phyloP scores from a whole-genome alignment of 768 basidiomycete species.

The Kwoniella sp. region DNA sequence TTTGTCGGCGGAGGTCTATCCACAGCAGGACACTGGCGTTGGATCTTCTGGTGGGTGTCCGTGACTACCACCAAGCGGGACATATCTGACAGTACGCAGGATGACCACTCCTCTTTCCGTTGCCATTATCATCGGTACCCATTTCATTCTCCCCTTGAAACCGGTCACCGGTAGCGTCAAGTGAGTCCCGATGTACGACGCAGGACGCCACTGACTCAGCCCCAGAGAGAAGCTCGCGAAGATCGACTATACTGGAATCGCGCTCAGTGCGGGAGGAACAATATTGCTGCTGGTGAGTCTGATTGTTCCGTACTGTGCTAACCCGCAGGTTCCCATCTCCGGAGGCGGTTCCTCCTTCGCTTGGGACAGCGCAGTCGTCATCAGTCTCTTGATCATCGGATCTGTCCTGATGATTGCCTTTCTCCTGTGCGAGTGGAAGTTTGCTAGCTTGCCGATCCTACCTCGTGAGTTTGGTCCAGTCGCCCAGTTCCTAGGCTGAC shows the following conservation, averaged over 20 bases:
- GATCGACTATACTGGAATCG: slow-evolving; percentile 43
- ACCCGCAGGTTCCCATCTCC: slow-evolving; percentile 28
- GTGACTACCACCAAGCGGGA: background rate
- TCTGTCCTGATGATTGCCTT: slow-evolving; percentile 18
- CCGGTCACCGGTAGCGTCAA: slow-evolving; percentile 26
- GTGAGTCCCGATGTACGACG: background rate
- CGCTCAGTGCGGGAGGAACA: slow-evolving; percentile 29
- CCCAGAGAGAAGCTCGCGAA: slow-evolving; percentile 22
- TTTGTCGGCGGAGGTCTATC: slow-evolving; percentile 38
- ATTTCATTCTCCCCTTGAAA: slow-evolving; percentile 38
- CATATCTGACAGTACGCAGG: background rate
- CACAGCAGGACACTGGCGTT: slow-evolving; percentile 36
- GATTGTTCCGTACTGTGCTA: too few relatives aligned
- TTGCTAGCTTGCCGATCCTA: slow-evolving; percentile 31
- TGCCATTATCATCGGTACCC: slow-evolving; percentile 6
- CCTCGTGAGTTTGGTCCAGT: slow-evolving; percentile 34
- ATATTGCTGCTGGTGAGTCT: slow-evolving; percentile 23
- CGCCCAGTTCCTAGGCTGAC: too few relatives aligned
- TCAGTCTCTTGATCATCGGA: slow-evolving; percentile 25
- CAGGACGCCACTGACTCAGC: background rate
- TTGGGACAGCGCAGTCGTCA: slow-evolving; percentile 31
- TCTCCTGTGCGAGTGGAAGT: slow-evolving; percentile 18
- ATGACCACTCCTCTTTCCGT: background rate
- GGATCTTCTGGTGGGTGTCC: slow-evolving; percentile 29
- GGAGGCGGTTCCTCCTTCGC: slow-evolving; percentile 36